These are phyloP conservation scores for Globisporangium nagaii DNA, from an alignment of 352 stramenopile species.

Conservation along the genomic window DNA sequence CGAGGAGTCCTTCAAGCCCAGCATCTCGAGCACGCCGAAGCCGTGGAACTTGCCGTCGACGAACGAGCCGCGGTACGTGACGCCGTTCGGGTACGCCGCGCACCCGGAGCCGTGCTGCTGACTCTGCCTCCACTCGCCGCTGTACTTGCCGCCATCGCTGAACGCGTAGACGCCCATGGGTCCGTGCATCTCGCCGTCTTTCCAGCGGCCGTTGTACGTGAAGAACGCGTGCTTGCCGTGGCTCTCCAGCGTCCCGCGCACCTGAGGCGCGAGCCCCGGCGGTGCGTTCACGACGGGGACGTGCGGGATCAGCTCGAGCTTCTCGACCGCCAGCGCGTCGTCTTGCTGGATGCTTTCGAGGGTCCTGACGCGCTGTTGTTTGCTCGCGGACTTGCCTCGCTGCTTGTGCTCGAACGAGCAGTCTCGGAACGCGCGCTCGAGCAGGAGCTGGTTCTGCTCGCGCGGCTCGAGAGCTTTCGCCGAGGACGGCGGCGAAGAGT, in stretches of 20 bases:
- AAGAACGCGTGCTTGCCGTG: slow-evolving; percentile 62
- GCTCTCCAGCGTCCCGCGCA: slow-evolving; percentile 56
- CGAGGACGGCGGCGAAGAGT: background rate
- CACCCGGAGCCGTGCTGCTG: slow-evolving; percentile 36
- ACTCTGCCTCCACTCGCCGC: slow-evolving; percentile 43
- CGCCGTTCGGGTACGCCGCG: slow-evolving; percentile 59
- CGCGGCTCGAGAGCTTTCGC: slow-evolving; percentile 22
- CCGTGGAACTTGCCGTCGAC: slow-evolving; percentile 52
- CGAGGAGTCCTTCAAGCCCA: background rate
- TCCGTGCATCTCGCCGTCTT: slow-evolving; percentile 60
- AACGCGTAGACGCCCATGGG: slow-evolving; percentile 63
- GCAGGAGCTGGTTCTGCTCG: slow-evolving; percentile 49
- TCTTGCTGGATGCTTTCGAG: slow-evolving; percentile 21
- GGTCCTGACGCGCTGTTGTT: slow-evolving; percentile 12
- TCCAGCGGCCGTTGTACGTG: slow-evolving; percentile 66
- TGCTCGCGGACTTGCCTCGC: slow-evolving; percentile 8
- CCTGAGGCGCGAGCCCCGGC: slow-evolving; percentile 51
- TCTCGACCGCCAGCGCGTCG: slow-evolving; percentile 24
- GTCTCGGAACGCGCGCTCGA: slow-evolving; percentile 60
- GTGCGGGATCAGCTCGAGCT: slow-evolving; percentile 45
- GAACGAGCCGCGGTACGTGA: slow-evolving; percentile 64
- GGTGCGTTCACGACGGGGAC: slow-evolving; percentile 28
- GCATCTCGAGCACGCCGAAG: slow-evolving; percentile 55
- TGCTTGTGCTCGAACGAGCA: slow-evolving; percentile 52
- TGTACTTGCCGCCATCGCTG: slow-evolving; percentile 64